phyloP scores from a whole-genome alignment of 306 rosid species.

The Quercus bicolor region DNA sequence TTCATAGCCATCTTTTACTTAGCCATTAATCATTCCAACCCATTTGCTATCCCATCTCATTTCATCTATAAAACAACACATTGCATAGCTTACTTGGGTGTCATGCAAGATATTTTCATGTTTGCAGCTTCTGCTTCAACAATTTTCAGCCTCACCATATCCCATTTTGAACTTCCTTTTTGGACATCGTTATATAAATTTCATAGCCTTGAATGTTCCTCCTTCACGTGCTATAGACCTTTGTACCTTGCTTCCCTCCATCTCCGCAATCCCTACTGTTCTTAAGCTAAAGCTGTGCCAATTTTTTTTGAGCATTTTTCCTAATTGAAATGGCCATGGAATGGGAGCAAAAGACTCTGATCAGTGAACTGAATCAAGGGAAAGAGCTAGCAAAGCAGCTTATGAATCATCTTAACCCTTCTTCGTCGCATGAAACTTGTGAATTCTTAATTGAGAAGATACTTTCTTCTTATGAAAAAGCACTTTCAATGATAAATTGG shows the following conservation, averaged over 20 bases:
- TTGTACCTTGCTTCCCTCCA: not conserved
- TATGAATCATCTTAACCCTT: slow-evolving; percentile 23
- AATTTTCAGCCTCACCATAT: not conserved
- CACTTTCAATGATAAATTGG: slow-evolving; percentile 34
- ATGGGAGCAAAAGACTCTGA: slow-evolving; percentile 38
- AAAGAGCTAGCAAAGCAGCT: slow-evolving; percentile 59
- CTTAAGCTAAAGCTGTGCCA: not conserved
- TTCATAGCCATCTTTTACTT: not conserved
- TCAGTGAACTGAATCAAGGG: slow-evolving; percentile 57
- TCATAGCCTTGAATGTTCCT: not conserved
- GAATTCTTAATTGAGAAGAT: slow-evolving; percentile 47
- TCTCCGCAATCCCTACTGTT: not conserved
- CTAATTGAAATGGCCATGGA: slow-evolving; percentile 37
- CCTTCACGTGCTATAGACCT: not conserved
- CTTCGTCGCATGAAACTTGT: slow-evolving; percentile 37
- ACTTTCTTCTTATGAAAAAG: slow-evolving; percentile 53
- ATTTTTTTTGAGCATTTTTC: not conserved
- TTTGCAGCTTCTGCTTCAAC: not conserved
- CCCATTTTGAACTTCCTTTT: not conserved
- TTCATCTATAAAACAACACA: not conserved
- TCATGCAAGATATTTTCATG: not conserved
- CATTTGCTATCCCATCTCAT: not conserved
- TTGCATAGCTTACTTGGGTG: not conserved
- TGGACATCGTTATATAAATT: not conserved
- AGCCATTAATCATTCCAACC: not conserved